Conservation (phyloP, 1,139 yeast genomes). For the Geotrichum restrictum region DNA sequence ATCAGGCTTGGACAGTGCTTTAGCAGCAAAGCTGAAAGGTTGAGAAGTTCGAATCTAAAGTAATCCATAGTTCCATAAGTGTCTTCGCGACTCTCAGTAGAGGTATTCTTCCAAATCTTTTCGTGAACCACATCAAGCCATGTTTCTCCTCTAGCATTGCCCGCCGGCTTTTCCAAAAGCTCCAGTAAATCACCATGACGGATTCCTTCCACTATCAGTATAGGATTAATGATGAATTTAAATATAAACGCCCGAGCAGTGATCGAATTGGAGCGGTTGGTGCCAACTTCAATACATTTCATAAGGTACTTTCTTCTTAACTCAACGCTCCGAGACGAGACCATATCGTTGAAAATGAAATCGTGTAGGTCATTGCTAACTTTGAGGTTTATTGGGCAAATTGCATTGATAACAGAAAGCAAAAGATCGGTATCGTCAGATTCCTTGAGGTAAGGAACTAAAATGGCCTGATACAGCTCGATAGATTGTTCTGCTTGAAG, state of each 20-base stretch:
- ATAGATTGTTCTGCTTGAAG: conserved; percentile 74
- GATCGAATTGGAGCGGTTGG: conserved; percentile 31
- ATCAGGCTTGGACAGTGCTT: conserved; percentile 63
- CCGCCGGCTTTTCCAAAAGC: conserved; percentile 42
- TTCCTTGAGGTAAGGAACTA: conserved; percentile 47
- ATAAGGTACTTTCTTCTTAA: conserved; percentile 51
- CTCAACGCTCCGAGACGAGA: conserved; percentile 48
- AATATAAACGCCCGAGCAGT: conserved; percentile 61
- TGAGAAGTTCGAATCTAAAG: conserved; percentile 73
- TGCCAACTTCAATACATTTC: conserved; percentile 47
- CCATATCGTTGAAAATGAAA: conserved; percentile 55
- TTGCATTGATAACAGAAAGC: conserved; percentile 49
- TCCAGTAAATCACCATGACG: conserved; percentile 48
- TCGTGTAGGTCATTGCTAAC: conserved; percentile 52
- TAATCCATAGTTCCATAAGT: conserved; percentile 66
- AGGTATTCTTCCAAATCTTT: conserved; percentile 68
- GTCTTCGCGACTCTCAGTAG: conserved; percentile 47
- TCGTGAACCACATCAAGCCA: conserved; percentile 66
- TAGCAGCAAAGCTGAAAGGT: conserved; percentile 72
- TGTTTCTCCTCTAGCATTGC: conserved; percentile 32
- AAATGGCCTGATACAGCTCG: conserved; percentile 53
- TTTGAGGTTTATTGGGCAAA: conserved; percentile 44
- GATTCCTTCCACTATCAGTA: conserved; percentile 60
- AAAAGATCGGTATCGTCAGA: conserved; percentile 42
- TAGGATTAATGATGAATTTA: conserved; percentile 61